These are phyloP conservation scores for Obba rivulosa DNA, from an alignment of 768 basidiomycete species.

Conservation along the genomic window DNA sequence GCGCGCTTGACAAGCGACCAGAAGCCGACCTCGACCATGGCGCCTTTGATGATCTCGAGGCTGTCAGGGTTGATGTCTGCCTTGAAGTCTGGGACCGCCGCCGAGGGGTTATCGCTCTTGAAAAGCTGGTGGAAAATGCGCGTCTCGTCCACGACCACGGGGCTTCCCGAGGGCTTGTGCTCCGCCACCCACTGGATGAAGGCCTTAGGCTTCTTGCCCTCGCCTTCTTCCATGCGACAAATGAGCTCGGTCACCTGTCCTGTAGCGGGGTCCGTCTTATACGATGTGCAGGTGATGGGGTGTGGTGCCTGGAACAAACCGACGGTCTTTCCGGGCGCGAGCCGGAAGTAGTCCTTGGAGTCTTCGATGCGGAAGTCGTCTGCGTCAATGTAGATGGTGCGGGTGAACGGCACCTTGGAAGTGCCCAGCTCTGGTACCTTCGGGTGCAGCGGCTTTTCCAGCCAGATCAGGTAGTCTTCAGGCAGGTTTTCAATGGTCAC, in stretches of 20 bases:
- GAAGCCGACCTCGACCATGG: constrained; percentile 87
- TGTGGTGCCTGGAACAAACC: constrained; percentile 91
- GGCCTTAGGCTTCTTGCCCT: constrained; percentile 76
- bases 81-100: constrained; percentile 65
- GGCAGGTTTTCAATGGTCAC: constrained; percentile 88
- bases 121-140: constrained; percentile 91
- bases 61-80: constrained; percentile 81
- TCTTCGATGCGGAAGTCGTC: constrained; percentile 92
- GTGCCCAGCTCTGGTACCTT: constrained; percentile 87
- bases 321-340: constrained; percentile 96
- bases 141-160: constrained; percentile 83
- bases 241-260: constrained; percentile 77
- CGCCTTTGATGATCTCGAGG: constrained; percentile 72
- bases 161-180: constrained; percentile 70
- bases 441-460: constrained; percentile 92
- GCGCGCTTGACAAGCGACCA: constrained; percentile 73
- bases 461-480: constrained; percentile 74
- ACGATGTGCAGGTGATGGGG: constrained; percentile 91
- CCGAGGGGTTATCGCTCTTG: constrained; percentile 85
- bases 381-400: constrained; percentile 84
- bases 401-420: constrained; percentile 79
- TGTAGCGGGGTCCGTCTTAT: constrained; percentile 65
- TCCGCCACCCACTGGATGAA: constrained; percentile 98
- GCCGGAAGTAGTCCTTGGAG: constrained; percentile 93
- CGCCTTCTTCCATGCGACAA: constrained; percentile 65